A percentile compares a stretch with the other conserved stretches of the same genome.
These are phyloP conservation scores for Magnaporthiopsis rhizophila DNA, from an alignment of 2,329 filamentous ascomycete species.

Conservation along the genomic window DNA sequence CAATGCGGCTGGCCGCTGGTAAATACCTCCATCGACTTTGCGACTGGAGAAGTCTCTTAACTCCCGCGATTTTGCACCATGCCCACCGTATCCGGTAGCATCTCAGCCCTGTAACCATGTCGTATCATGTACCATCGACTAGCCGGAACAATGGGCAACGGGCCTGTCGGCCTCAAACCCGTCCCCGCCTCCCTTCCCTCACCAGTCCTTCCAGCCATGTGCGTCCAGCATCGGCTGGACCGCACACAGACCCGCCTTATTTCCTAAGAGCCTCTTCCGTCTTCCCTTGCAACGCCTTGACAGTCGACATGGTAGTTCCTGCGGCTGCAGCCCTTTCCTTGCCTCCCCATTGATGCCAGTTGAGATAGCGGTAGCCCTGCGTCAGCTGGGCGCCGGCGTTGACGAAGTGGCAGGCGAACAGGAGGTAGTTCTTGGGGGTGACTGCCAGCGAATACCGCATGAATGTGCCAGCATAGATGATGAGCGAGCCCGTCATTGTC, in stretches of 20 bases:
- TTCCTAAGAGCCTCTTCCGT: constrained; percentile 28
- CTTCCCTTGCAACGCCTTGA: constrained; percentile 25
- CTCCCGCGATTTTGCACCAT: background rate
- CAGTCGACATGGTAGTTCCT: constrained; percentile 33
- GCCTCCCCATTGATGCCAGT: constrained; percentile 58
- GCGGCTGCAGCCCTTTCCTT: constrained; percentile 34
- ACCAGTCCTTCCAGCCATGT: background rate
- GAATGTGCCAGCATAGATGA: constrained; percentile 62
- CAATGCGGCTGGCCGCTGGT: background rate
- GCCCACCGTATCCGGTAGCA: background rate
- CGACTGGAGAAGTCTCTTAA: too few species aligned
- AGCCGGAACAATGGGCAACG: background rate
- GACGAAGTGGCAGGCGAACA: constrained; percentile 63
- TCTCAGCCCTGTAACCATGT: too few species aligned
- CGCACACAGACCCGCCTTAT: constrained; percentile 17
- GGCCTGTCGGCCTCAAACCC: background rate
- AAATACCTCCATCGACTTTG: background rate
- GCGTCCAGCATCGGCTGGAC: too few species aligned
- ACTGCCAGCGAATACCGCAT: constrained; percentile 67
- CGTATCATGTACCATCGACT: background rate
- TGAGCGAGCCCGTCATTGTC: constrained; percentile 59
- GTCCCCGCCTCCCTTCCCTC: background rate
- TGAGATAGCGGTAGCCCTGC: constrained; percentile 60
- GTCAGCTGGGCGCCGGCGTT: constrained; percentile 62
- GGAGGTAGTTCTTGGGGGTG: constrained; percentile 58